A percentile compares a stretch with the other conserved stretches of the same genome.
Conservation (phyloP, 2,329 filamentous ascomycete genomes). For the Hypomyces rosellus region DNA sequence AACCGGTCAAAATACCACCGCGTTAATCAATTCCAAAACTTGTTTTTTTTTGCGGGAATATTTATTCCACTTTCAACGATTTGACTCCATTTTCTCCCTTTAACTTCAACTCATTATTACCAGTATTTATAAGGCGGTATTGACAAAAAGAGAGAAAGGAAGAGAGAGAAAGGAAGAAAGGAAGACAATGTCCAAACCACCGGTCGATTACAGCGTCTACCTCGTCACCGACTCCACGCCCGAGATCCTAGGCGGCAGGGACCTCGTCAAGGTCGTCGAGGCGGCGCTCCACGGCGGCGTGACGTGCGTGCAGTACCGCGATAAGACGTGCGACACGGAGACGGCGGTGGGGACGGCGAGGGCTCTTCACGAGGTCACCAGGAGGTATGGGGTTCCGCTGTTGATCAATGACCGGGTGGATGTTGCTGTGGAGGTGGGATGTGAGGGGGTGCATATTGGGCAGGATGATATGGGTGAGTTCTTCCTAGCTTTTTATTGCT, state of each 20-base stretch:
- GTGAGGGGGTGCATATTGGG: slow-evolving; percentile 89
- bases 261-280: slow-evolving; percentile 68
- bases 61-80: too few relatives aligned
- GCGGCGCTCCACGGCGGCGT: slow-evolving; percentile 72
- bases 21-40: too few relatives aligned
- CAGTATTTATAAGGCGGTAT: too few relatives aligned
- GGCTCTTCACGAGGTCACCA: slow-evolving; percentile 65
- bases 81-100: too few relatives aligned
- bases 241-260: slow-evolving; percentile 65
- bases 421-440: slow-evolving; percentile 76
- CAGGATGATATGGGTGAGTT: slow-evolving; percentile 84
- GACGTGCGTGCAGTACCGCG: slow-evolving; percentile 82
- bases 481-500: not conserved
- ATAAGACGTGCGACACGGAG: slow-evolving; percentile 74
- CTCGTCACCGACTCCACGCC: slow-evolving; percentile 91
- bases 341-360: slow-evolving; percentile 64
- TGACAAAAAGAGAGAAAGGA: too few relatives aligned
- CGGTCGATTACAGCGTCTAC: slow-evolving; percentile 75
- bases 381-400: slow-evolving; percentile 63
- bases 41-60: too few relatives aligned
- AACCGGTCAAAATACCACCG: too few relatives aligned
- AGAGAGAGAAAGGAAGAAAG: too few relatives aligned
- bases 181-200: slow-evolving; percentile 15
- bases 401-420: slow-evolving; percentile 92
- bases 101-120: too few relatives aligned